Evolutionary conservation across 1,284 basidiomycete genomes (phyloP), one percentile per base, ranked within the genome.

Genomic region (Rhizoctonia solani): DNA sequence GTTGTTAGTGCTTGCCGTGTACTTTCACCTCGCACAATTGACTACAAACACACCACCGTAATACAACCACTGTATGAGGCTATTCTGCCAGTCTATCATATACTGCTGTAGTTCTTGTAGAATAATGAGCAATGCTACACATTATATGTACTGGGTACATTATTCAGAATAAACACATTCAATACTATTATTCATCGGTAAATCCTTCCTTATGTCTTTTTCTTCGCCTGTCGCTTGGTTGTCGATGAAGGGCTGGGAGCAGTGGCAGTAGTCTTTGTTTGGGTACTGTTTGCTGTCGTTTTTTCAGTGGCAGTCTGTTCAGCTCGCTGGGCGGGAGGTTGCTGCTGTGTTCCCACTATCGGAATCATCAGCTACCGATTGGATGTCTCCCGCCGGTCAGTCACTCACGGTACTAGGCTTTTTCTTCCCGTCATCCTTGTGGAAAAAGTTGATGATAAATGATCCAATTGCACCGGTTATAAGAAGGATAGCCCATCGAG

Each of bases 401-500:
- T n/a, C n/a, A 61, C 46, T 49, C 14, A 61, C 58, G 9, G 37
- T 16, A 39, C n/a, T n/a, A n/a, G n/a, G n/a, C n/a, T 8, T 16
- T 50, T 41, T 53, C 11, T 9, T 23, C 21, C 44, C n/a, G 30
- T 46, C 42, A 9, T 16, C 14, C 21, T 30, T 25, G 25, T 65
- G 59, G 59, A 65, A 52, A 11, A 39, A 23, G 6, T 47, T 52
- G n/a, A 65, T 53, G 49, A 65, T 52, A 34, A 65, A 42, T 9
- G 85, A 86, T 1, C 82, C 87, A 46, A 86, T 27, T 39, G 77
- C 79, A 32, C 87, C 88, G 0, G 86, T 85, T 5, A 81, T 56
- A 66, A 89, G 71, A 73, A 87, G 79, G 69, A 89, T 75, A 4
- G 85, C 55, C 84, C 86, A 88, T 69, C 81, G 81, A 5, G 87